A percentile compares a stretch with the other conserved stretches of the same genome.
These are phyloP conservation scores for Alternaria metachromatica DNA, from an alignment of 2,329 filamentous ascomycete genomes.

Conservation along the genomic window DNA sequence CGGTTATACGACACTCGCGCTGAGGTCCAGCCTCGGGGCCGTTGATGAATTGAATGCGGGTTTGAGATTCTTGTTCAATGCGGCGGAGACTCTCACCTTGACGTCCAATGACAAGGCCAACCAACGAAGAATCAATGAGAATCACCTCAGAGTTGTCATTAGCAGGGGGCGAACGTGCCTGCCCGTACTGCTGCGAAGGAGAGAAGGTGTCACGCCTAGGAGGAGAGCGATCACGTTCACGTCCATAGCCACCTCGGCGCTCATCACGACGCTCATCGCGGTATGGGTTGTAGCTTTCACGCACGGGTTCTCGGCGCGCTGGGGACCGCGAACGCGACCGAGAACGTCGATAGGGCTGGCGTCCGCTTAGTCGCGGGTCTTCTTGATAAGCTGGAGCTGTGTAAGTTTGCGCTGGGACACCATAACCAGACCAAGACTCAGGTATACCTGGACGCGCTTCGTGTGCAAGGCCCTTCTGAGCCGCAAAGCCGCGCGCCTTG, in stretches of 20 bases:
- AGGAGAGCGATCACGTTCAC: slow-evolving; percentile 76
- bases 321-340: slow-evolving; percentile 70
- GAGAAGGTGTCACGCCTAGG: slow-evolving; percentile 67
- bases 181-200: slow-evolving; percentile 61
- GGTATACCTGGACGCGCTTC: slow-evolving; percentile 53
- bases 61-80: slow-evolving; percentile 81
- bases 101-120: slow-evolving; percentile 88
- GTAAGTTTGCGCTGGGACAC: slow-evolving; percentile 40
- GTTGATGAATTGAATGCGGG: slow-evolving; percentile 87
- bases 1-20: slow-evolving; percentile 86
- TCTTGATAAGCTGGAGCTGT: slow-evolving; percentile 48
- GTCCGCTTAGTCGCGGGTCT: slow-evolving; percentile 59
- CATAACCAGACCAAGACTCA: slow-evolving; percentile 50
- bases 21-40: slow-evolving; percentile 75
- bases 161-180: slow-evolving; percentile 64
- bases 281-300: slow-evolving; percentile 82
- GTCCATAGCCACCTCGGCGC: slow-evolving; percentile 64
- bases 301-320: slow-evolving; percentile 70
- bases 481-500: slow-evolving; percentile 81
- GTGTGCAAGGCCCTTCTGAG: slow-evolving; percentile 73
- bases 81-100: slow-evolving; percentile 87
- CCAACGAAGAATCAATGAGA: slow-evolving; percentile 83
- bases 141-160: slow-evolving; percentile 82
- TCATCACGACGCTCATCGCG: slow-evolving; percentile 82
- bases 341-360: slow-evolving; percentile 67